These are phyloP conservation scores for Astragalus membranaceus DNA, from an alignment of 306 rosid species.

Conservation along the genomic window DNA sequence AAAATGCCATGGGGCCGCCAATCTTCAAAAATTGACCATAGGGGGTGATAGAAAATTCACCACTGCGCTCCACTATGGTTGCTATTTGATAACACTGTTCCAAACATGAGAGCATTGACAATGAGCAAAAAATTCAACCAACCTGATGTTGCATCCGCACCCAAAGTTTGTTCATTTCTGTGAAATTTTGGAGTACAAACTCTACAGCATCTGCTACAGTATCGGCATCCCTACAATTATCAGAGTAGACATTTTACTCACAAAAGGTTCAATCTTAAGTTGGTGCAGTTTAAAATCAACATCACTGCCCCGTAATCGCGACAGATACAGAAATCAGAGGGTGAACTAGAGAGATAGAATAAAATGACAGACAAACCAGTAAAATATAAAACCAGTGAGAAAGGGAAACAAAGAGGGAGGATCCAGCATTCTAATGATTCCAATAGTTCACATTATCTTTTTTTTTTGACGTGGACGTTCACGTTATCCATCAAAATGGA, in stretches of 20 bases:
- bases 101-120: constrained; percentile 25
- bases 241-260: constrained; percentile 12
- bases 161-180: constrained; percentile 95
- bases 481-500: constrained; percentile 11
- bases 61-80: no score
- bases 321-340: not conserved
- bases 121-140: constrained; percentile 29
- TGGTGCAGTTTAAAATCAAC: constrained; percentile 11
- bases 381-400: not conserved
- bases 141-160: constrained; percentile 92
- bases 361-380: not conserved
- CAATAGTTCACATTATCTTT: not conserved
- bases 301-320: constrained; percentile 6
- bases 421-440: constrained; percentile 3
- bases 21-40: no score
- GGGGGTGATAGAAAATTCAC: no score
- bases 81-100: no score
- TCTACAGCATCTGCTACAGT: constrained; percentile 78
- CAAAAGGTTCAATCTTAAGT: constrained; percentile 21
- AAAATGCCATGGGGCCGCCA: no score
- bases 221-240: constrained; percentile 65
- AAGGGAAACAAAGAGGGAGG: not conserved
- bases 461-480: not conserved
- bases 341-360: not conserved
- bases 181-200: constrained; percentile 79